Evolutionary conservation across 1,284 basidiomycete genomes (phyloP).

Genomic region (Caloboletus inedulis): DNA sequence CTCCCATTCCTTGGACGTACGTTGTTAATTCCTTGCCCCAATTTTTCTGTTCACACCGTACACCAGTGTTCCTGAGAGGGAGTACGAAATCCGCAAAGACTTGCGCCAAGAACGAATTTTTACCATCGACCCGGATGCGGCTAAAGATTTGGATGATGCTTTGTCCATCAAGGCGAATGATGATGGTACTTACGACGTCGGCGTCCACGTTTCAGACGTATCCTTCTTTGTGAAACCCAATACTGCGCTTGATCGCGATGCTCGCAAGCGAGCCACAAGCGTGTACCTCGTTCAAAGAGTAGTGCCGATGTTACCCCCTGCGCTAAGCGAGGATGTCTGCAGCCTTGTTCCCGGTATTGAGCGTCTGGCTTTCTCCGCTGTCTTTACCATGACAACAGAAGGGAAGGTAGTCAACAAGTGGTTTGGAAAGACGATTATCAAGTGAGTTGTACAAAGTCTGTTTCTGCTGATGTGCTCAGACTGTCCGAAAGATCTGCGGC

Average conservation of each 20-base stretch:
- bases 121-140: constrained; percentile 88
- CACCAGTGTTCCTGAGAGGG: constrained; percentile 83
- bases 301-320: constrained; percentile 94
- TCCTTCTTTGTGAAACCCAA: constrained; percentile 96
- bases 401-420: constrained; percentile 83
- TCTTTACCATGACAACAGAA: constrained; percentile 86
- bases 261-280: constrained; percentile 93
- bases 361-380: constrained; percentile 83
- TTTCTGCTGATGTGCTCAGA: constrained; percentile 6
- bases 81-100: constrained; percentile 85
- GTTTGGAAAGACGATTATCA: constrained; percentile 92
- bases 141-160: constrained; percentile 95
- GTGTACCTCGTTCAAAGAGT: constrained; percentile 95
- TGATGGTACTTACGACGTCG: constrained; percentile 88
- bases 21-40: constrained; percentile 31
- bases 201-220: constrained; percentile 95
- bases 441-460: constrained; percentile 44
- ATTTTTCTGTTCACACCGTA: constrained; percentile 10
- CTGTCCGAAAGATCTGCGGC: constrained; percentile 66
- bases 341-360: constrained; percentile 86
- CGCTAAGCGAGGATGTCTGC: constrained; percentile 89
- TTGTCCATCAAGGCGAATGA: constrained; percentile 86
- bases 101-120: constrained; percentile 84
- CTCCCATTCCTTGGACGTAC: constrained; percentile 90
- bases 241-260: constrained; percentile 95